phyloP scores from a whole-genome alignment of 1,284 basidiomycete genomes.

The Cutaneotrichosporon spelunceum region DNA sequence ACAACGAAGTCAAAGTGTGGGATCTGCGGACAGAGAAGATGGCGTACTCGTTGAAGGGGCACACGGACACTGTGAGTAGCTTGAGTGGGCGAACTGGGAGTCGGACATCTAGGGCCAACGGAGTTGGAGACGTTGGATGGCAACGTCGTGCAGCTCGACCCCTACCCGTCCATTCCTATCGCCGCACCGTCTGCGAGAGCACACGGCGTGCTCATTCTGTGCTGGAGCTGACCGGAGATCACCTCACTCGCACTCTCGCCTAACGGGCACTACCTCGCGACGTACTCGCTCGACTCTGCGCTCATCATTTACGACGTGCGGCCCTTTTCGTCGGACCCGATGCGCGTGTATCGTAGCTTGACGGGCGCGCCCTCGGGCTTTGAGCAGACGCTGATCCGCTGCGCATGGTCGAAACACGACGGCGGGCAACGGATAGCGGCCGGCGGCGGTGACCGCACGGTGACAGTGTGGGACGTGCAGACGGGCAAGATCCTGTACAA shows the following conservation, averaged over 20 bases:
- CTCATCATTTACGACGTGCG: conserved; percentile 83
- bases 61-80: conserved; percentile 70
- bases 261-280: conserved; percentile 75
- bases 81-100: not conserved
- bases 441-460: conserved; percentile 57
- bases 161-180: too few species aligned
- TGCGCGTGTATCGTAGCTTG: conserved; percentile 73
- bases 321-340: conserved; percentile 79
- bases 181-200: too few species aligned
- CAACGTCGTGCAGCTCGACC: not conserved
- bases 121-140: not conserved
- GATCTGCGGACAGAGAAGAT: conserved; percentile 77
- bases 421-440: conserved; percentile 51
- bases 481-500: conserved; percentile 80
- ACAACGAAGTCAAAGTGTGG: conserved; percentile 91
- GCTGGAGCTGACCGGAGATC: conserved; percentile 34
- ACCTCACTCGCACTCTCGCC: conserved; percentile 85
- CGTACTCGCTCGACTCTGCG: conserved; percentile 80
- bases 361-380: conserved; percentile 85
- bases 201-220: too few species aligned
- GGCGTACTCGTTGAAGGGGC: conserved; percentile 71
- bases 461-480: conserved; percentile 91
- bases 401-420: conserved; percentile 61
- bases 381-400: conserved; percentile 74
- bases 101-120: not conserved